A percentile compares a stretch with the other conserved stretches of the same genome.
phyloP scores from a whole-genome alignment of 1,284 basidiomycete genomes.

The Puccinia hordei region DNA sequence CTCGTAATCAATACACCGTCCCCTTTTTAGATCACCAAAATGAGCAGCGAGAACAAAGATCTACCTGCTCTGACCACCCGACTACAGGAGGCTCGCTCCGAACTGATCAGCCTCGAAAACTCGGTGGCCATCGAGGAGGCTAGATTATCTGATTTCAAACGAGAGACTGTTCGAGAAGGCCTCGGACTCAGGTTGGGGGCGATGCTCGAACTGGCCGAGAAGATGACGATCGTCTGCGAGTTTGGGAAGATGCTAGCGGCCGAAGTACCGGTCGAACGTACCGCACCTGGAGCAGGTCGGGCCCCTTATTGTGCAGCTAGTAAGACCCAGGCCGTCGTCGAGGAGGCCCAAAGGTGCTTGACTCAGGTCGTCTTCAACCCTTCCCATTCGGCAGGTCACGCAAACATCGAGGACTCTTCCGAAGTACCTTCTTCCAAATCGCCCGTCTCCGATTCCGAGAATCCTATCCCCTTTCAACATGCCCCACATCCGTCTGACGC shows the following conservation, averaged over 20 bases:
- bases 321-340: conserved; percentile 40
- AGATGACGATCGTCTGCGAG: conserved; percentile 56
- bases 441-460: neutral
- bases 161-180: conserved; percentile 53
- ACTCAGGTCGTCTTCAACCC: conserved; percentile 47
- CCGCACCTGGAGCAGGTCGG: conserved; percentile 54
- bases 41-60: conserved; percentile 58
- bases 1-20: too few relatives aligned
- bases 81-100: conserved; percentile 55
- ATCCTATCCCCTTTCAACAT: neutral
- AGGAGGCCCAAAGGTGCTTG: conserved; percentile 48
- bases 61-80: conserved; percentile 52
- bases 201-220: conserved; percentile 57
- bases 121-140: conserved; percentile 57
- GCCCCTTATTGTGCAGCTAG: conserved; percentile 52
- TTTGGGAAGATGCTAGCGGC: conserved; percentile 57
- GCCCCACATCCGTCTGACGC: neutral
- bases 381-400: neutral
- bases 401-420: neutral
- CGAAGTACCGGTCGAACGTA: conserved; percentile 55
- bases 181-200: conserved; percentile 55
- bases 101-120: conserved; percentile 57
- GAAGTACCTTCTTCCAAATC: neutral
- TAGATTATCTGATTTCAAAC: conserved; percentile 52
- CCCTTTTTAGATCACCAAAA: conserved; percentile 56